phyloP scores from a whole-genome alignment of 169 alveolate species.

The Cryptosporidium canis region DNA sequence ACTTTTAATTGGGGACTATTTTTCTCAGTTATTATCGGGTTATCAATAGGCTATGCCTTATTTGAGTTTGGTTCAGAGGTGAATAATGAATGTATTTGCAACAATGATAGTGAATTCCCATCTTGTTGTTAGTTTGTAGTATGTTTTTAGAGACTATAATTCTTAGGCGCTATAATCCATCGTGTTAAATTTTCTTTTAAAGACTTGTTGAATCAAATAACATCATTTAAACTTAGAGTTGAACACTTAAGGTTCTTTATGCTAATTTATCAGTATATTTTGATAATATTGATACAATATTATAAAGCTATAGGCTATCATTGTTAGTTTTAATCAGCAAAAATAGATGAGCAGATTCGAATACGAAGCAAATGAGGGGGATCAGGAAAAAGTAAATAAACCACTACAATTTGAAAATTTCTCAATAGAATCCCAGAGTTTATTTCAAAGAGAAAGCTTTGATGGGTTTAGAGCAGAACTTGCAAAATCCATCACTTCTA shows the following conservation, averaged over 20 bases:
- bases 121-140: constrained; percentile 17
- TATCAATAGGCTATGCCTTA: constrained; percentile 53
- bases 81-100: constrained; percentile 2
- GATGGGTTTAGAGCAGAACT: constrained; percentile 93
- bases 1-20: constrained; percentile 68
- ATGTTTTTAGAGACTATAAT: background rate
- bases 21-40: constrained; percentile 46
- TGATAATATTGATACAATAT: too few relatives aligned
- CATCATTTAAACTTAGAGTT: background rate
- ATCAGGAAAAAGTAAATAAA: constrained; percentile 7
- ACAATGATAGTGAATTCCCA: constrained; percentile 16
- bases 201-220: background rate
- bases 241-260: too few relatives aligned
- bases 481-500: constrained; percentile 83
- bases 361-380: background rate
- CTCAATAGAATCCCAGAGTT: constrained; percentile 85
- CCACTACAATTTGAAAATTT: constrained; percentile 80
- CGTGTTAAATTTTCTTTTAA: background rate
- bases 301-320: too few relatives aligned
- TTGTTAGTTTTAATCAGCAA: too few relatives aligned
- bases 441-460: constrained; percentile 88
- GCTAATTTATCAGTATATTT: background rate
- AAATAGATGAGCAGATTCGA: background rate
- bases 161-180: constrained; percentile 16
- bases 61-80: background rate